Evolutionary conservation across 108 stramenopile species (phyloP).

Genomic region (Aurantiochytrium sp.): DNA sequence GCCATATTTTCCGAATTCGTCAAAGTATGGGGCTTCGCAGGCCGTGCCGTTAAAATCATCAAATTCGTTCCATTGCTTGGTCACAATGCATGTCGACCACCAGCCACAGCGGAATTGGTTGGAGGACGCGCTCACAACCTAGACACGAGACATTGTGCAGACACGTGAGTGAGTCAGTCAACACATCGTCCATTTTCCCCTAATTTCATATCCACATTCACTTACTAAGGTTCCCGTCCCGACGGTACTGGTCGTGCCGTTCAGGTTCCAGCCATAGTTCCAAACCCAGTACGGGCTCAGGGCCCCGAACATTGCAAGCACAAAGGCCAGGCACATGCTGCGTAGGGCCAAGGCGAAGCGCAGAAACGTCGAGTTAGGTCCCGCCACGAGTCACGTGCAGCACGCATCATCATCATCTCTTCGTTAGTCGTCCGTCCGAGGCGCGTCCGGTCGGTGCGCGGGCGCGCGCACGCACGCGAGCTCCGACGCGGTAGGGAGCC

Average conservation of each 20-base stretch:
- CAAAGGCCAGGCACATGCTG: conserved; percentile 1
- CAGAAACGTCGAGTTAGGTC: no score
- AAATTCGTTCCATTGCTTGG: background rate
- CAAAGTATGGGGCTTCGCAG: background rate
- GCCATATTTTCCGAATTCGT: background rate
- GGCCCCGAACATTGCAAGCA: background rate
- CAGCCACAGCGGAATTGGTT: background rate
- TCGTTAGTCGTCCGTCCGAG: no score
- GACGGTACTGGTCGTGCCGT: background rate
- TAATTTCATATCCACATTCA: background rate
- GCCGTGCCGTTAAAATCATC: background rate
- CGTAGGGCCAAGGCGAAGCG: background rate
- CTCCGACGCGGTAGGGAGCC: no score
- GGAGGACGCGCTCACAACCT: background rate
- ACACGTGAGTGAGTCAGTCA: no score
- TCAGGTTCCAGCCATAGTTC: background rate
- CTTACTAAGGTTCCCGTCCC: background rate
- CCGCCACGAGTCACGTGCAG: no score
- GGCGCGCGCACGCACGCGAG: no score
- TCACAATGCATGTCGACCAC: background rate
- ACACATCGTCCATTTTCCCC: no score
- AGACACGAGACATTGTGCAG: background rate
- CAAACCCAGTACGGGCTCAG: background rate
- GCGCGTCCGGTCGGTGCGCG: no score
- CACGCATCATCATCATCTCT: no score